phyloP scores from a whole-genome alignment of 441 rosid genomes.

The Erysimum pusillum region DNA sequence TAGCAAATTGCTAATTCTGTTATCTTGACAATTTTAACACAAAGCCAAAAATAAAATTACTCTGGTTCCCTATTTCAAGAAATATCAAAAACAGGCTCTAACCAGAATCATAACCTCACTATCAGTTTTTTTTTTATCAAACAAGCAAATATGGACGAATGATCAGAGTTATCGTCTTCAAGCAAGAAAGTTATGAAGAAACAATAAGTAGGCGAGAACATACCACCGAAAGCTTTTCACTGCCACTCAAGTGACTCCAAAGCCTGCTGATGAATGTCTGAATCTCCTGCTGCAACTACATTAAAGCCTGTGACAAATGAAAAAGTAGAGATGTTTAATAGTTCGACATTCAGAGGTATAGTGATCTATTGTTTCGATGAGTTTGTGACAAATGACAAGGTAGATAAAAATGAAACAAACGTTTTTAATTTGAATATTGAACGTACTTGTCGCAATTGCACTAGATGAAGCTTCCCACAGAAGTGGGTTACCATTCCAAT shows the following conservation, averaged over 20 bases:
- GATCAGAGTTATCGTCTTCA: constrained; percentile 4
- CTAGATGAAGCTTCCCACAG: constrained; percentile 82
- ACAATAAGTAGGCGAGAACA: constrained; percentile 7
- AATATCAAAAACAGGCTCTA: constrained; percentile 4
- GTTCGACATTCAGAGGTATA: constrained; percentile 20
- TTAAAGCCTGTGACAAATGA: constrained; percentile 71
- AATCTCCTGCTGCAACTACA: constrained; percentile 90
- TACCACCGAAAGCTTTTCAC: constrained; percentile 52
- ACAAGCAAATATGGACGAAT: constrained; percentile 28
- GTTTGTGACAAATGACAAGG: neutral
- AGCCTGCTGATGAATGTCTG: constrained; percentile 73
- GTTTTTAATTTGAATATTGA: constrained; percentile 1
- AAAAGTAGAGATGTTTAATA: constrained; percentile 1
- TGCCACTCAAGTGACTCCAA: constrained; percentile 71
- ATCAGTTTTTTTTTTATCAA: constrained; percentile 7
- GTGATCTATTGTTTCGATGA: neutral
- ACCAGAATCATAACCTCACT: constrained; percentile 30
- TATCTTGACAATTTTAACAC: constrained; percentile 36
- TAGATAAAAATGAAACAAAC: neutral
- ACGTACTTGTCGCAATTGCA: constrained; percentile 69
- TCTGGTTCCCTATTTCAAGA: constrained; percentile 45
- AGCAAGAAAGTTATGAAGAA: constrained; percentile 28
- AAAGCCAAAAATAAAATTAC: constrained; percentile 38
- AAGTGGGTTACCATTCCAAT: constrained; percentile 79
- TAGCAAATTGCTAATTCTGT: constrained; percentile 44